Conservation (phyloP, 73 alveolate species). For the Paramecium sexaurelia region DNA sequence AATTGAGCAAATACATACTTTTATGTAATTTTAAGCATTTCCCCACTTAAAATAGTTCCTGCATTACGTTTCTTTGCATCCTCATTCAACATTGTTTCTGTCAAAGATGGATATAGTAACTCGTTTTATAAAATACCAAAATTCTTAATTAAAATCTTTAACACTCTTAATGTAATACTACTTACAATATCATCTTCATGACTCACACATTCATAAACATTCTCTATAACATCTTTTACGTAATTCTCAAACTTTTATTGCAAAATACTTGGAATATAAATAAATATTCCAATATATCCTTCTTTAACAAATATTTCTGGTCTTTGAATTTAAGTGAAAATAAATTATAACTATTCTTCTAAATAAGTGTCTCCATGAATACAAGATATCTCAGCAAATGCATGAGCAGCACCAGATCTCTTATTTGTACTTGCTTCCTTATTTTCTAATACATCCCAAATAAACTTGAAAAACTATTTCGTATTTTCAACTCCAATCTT, state of each 20-base stretch:
- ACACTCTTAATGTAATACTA: conserved; percentile 77
- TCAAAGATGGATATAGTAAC: conserved; percentile 72
- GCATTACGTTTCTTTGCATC: conserved; percentile 77
- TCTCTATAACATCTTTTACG: conserved; percentile 73
- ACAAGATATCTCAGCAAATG: conserved; percentile 79
- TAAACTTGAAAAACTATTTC: conserved; percentile 56
- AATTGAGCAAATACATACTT: conserved; percentile 69
- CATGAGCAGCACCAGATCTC: conserved; percentile 83
- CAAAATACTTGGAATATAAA: conserved; percentile 75
- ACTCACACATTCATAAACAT: conserved; percentile 77
- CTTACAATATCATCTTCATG: conserved; percentile 80
- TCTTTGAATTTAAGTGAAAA: conserved; percentile 52
- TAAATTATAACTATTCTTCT: conserved; percentile 55
- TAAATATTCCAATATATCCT: conserved; percentile 73
- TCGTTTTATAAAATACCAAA: conserved; percentile 73
- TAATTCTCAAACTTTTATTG: conserved; percentile 72
- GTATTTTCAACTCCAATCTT: conserved; percentile 77
- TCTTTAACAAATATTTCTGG: conserved; percentile 70
- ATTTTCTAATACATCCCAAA: conserved; percentile 62
- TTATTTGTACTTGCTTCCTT: conserved; percentile 69
- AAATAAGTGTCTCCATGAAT: conserved; percentile 72
- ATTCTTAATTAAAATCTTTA: conserved; percentile 77
- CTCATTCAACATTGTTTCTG: conserved; percentile 70
- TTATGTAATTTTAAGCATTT: conserved; percentile 62
- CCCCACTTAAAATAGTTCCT: conserved; percentile 68